Conservation (phyloP, 495 filamentous ascomycete species). For the Penicillium goetzii region DNA sequence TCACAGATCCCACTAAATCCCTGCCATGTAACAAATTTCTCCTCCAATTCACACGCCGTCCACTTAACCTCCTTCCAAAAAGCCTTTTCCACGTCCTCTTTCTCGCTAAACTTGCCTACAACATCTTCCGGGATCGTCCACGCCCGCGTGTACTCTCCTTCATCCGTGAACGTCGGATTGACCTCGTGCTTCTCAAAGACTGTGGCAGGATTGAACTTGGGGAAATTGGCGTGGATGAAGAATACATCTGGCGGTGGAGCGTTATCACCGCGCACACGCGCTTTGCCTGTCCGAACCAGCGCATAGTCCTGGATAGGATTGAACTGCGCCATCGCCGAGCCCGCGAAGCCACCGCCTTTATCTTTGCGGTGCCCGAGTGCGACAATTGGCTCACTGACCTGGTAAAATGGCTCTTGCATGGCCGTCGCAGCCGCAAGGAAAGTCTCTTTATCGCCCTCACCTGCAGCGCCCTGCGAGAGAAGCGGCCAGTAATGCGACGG, state of each 20-base stretch:
- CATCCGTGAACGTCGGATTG: slow-evolving; percentile 39
- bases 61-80: slow-evolving; percentile 55
- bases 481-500: slow-evolving; percentile 54
- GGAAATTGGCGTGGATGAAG: slow-evolving; percentile 52
- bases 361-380: slow-evolving; percentile 32
- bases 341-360: slow-evolving; percentile 35
- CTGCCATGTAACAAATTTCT: slow-evolving; percentile 43
- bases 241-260: slow-evolving; percentile 33
- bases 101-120: slow-evolving; percentile 36
- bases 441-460: slow-evolving; percentile 61
- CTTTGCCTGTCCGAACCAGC: slow-evolving; percentile 22
- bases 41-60: slow-evolving; percentile 52
- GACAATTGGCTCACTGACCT: slow-evolving; percentile 41
- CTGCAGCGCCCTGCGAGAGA: slow-evolving; percentile 52
- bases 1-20: slow-evolving; percentile 37
- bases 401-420: slow-evolving; percentile 43
- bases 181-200: slow-evolving; percentile 42
- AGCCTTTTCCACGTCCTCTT: slow-evolving; percentile 50
- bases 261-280: slow-evolving; percentile 24
- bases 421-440: slow-evolving; percentile 53
- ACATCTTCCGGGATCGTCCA: slow-evolving; percentile 49
- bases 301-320: slow-evolving; percentile 41
- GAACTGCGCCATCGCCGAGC: slow-evolving; percentile 46
- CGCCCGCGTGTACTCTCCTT: slow-evolving; percentile 44
- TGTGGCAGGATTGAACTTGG: slow-evolving; percentile 53